A percentile compares a stretch with the other conserved stretches of the same genome.
Evolutionary conservation across 2,329 filamentous ascomycete genomes (phyloP).

Genomic region (Ramularia collo-cygni): DNA sequence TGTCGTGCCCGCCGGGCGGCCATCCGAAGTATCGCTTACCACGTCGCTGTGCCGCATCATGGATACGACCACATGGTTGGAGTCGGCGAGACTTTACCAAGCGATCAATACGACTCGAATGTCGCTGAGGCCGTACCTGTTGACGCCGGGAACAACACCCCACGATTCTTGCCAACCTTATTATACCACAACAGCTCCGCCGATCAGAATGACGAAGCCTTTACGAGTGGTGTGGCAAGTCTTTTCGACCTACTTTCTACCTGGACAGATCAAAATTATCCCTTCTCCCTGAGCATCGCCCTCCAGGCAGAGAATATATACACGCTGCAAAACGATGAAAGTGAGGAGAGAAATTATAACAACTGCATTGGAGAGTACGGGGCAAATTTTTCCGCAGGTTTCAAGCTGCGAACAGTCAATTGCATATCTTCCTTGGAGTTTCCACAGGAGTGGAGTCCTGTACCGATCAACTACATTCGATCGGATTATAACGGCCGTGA

Average conservation of each 20-base stretch:
- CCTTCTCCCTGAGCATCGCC: not conserved
- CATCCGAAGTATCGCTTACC: not conserved
- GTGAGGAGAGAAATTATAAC: too few relatives aligned
- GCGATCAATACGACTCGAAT: too few relatives aligned
- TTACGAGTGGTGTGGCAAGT: not conserved
- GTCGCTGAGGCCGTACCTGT: too few relatives aligned
- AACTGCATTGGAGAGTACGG: too few relatives aligned
- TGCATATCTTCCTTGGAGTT: not conserved
- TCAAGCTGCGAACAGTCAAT: too few relatives aligned
- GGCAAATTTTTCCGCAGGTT: too few relatives aligned
- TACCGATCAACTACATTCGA: not conserved
- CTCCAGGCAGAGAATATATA: not conserved
- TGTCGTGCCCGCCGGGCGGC: not conserved
- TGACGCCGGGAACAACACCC: too few relatives aligned
- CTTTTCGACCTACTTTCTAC: not conserved
- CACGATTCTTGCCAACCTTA: too few relatives aligned
- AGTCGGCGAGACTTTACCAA: too few relatives aligned
- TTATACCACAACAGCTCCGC: not conserved
- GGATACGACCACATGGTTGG: too few relatives aligned
- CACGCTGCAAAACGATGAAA: too few relatives aligned
- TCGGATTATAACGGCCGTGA: too few relatives aligned
- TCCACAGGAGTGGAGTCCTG: not conserved
- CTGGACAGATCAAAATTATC: not conserved
- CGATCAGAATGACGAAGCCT: not conserved
- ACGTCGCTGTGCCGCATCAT: not conserved